Conservation (phyloP, 2,329 filamentous ascomycete genomes). For the Ustulina deusta region DNA sequence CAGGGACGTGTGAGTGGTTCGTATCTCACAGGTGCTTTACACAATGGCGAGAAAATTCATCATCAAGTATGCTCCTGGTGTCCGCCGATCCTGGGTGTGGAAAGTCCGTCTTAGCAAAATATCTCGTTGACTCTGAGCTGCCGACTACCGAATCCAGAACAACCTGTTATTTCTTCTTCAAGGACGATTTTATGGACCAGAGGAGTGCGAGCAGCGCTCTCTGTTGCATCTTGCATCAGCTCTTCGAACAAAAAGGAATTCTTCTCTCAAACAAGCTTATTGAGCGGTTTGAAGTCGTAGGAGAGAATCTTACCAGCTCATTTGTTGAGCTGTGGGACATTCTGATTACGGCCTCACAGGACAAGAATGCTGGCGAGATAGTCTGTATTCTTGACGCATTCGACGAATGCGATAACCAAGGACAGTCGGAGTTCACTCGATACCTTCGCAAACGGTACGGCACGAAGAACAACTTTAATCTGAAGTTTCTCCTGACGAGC, state of each 20-base stretch:
- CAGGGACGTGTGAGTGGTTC: too few species aligned
- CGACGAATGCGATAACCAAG: slow-evolving; percentile 25
- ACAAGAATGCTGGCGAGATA: slow-evolving; percentile 23
- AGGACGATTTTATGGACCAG: slow-evolving; percentile 56
- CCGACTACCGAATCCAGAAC: slow-evolving; percentile 31
- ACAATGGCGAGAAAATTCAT: not conserved
- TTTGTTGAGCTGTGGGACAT: slow-evolving; percentile 45
- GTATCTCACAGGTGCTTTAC: too few species aligned
- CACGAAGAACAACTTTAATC: not conserved
- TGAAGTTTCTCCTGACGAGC: slow-evolving; percentile 31
- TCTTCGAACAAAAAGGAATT: slow-evolving; percentile 48
- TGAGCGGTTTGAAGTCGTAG: slow-evolving; percentile 39
- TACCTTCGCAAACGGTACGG: not conserved
- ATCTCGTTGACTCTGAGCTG: slow-evolving; percentile 52
- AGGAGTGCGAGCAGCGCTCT: slow-evolving; percentile 8
- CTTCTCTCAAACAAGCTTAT: slow-evolving; percentile 44
- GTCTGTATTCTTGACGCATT: slow-evolving; percentile 29
- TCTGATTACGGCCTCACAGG: not conserved
- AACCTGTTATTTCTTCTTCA: slow-evolving; percentile 60
- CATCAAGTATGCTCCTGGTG: slow-evolving; percentile 35
- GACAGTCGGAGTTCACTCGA: not conserved
- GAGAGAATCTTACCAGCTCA: slow-evolving; percentile 34
- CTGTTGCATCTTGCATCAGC: slow-evolving; percentile 50
- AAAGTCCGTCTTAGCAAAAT: slow-evolving; percentile 57
- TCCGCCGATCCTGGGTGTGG: slow-evolving; percentile 56